Conservation (phyloP, 164 flowering plant genomes). For the Macadamia tetraphylla region DNA sequence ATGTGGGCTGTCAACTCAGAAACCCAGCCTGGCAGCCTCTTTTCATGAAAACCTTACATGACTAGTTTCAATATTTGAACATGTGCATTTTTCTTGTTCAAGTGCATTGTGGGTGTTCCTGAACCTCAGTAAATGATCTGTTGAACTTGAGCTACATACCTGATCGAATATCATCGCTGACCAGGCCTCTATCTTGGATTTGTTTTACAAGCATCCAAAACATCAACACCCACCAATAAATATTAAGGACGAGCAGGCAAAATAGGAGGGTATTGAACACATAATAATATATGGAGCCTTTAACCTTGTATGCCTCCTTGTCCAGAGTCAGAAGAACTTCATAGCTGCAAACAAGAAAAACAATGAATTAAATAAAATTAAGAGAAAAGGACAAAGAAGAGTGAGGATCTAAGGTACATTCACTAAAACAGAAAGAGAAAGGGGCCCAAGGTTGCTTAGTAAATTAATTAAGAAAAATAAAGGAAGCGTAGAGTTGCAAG, state of each 20-base stretch:
- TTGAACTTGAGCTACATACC: conserved; percentile 39
- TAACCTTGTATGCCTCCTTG: conserved; percentile 51
- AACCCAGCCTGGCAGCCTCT: no score
- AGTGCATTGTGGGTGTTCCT: background rate
- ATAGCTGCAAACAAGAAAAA: conserved; percentile 47
- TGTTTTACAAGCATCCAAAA: conserved; percentile 86
- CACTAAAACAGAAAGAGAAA: background rate
- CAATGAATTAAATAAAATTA: background rate
- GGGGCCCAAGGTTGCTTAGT: no score
- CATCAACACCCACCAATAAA: conserved; percentile 92
- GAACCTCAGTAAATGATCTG: no score
- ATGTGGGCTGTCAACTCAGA: no score
- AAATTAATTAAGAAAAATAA: no score
- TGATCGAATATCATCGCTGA: conserved; percentile 92
- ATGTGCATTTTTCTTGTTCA: background rate
- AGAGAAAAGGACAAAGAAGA: background rate
- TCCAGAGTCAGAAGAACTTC: conserved; percentile 67
- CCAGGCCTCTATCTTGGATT: conserved; percentile 72
- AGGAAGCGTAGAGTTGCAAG: no score
- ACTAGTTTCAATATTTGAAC: no score
- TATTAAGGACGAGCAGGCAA: conserved; percentile 80
- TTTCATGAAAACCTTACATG: no score
- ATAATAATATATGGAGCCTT: conserved; percentile 83
- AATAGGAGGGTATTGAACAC: conserved; percentile 73
- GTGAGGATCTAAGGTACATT: background rate